A percentile compares a stretch with the other conserved stretches of the same genome.
phyloP scores from a whole-genome alignment of 148 eudicot genomes.

The Tetragonia tetragonoides region DNA sequence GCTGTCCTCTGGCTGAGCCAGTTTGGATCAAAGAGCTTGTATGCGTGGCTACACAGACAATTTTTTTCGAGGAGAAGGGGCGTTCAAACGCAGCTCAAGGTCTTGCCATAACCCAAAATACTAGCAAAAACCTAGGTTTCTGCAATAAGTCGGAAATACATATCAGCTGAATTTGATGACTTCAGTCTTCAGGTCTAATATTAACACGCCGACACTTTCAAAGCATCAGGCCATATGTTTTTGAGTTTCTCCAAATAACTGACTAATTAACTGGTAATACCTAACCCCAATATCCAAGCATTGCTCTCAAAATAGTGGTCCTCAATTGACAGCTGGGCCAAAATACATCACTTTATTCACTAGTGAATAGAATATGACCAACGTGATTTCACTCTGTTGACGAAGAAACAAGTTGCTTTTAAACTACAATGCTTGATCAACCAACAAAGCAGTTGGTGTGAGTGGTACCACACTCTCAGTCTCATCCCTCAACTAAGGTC shows the following conservation, averaged over 20 bases:
- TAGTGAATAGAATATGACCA: conserved; percentile 5
- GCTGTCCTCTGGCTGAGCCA: neutral
- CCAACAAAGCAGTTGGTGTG: no score
- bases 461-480: no score
- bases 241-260: conserved; percentile 4
- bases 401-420: conserved; percentile 6
- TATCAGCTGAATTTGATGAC: no score
- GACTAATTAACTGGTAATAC: neutral
- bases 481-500: no score
- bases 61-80: no score
- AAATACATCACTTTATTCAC: neutral
- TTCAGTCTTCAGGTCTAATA: no score
- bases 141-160: no score
- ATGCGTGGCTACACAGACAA: neutral
- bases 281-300: conserved; percentile 16
- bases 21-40: neutral
- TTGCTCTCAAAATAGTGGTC: conserved; percentile 9
- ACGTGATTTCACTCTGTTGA: conserved; percentile 25
- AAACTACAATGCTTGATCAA: conserved; percentile 12
- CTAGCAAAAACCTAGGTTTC: no score
- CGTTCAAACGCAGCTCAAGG: no score
- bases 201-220: no score
- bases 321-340: neutral
- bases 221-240: no score
- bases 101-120: no score